These are phyloP conservation scores for Hyphopichia fennica DNA, from an alignment of 1,139 yeast species.

Conservation along the genomic window DNA sequence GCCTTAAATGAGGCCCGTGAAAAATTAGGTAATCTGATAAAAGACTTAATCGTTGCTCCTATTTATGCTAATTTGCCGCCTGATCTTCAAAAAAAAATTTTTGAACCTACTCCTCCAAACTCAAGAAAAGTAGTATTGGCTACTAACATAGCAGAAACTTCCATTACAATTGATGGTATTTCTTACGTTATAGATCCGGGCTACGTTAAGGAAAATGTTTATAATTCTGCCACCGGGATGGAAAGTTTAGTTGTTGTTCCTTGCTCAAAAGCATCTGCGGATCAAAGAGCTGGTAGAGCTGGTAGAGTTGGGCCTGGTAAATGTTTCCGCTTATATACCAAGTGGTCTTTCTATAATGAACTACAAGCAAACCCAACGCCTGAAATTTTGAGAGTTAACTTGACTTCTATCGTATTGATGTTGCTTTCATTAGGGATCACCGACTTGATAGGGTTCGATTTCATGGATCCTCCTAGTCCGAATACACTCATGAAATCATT, in stretches of 20 bases:
- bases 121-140: constrained; percentile 88
- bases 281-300: constrained; percentile 96
- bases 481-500: constrained; percentile 73
- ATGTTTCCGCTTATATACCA: constrained; percentile 85
- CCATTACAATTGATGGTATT: constrained; percentile 92
- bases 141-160: constrained; percentile 95
- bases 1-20: constrained; percentile 62
- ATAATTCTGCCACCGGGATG: constrained; percentile 83
- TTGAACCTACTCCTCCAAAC: constrained; percentile 82
- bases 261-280: constrained; percentile 92
- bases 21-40: constrained; percentile 62
- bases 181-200: constrained; percentile 91
- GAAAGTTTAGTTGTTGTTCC: constrained; percentile 83
- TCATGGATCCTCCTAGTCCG: constrained; percentile 81
- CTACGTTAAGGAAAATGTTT: constrained; percentile 83
- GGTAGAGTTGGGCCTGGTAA: constrained; percentile 97
- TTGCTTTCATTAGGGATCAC: constrained; percentile 79
- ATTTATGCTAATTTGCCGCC: constrained; percentile 92
- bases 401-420: constrained; percentile 71
- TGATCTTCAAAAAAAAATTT: constrained; percentile 76
- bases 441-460: constrained; percentile 80
- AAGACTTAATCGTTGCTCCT: constrained; percentile 73
- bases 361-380: constrained; percentile 80
- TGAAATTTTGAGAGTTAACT: constrained; percentile 81
- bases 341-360: constrained; percentile 80